Evolutionary conservation across 1,139 yeast species (phyloP), one percentile per base, ranked within the genome.

Genomic region (Taphrina deformans): DNA sequence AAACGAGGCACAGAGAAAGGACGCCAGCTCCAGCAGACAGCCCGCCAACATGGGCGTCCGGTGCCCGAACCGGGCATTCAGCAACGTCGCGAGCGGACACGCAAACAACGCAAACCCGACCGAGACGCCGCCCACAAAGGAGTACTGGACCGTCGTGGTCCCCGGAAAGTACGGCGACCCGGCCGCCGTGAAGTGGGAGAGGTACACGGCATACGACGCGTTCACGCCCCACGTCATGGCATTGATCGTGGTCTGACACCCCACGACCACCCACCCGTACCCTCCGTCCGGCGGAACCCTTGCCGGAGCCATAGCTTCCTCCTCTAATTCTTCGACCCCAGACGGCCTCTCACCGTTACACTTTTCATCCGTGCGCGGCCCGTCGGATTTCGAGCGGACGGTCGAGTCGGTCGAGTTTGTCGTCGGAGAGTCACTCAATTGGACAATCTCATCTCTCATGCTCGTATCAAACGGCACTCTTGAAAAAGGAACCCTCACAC

Each of bases 221-320:
- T 85, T 86, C 55, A 85, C 79, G 24, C 96, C 96, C 96, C 96
- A 88, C 0, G 91, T 83, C 33, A 84, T 77, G 67, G 84, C 80
- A 70, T 82, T 80, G 55, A 85, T 78, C 31, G 81, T 71, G 73
- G 83, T 78, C 0, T 83, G 83, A 69, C 87, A 82, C 1, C 81
- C 65, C 0, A 86, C 84, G 64, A 85, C 80, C 6, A 85, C 82
- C 91, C 93, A 88, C 0, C 89, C 90, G 69, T 82, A 82, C 0
- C 89, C 89, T 27, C 84, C 83, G 75, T 87, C 93, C 1, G 87
- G 85, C 1, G 87, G 87, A 3, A 16, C n/a, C n/a, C n/a, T n/a
- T n/a, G n/a, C n/a, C n/a, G n/a, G n/a, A n/a, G n/a, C n/a, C n/a
- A n/a, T n/a, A n/a, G n/a, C n/a, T n/a, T n/a, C n/a, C n/a, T n/a